phyloP scores from a whole-genome alignment of 2,329 filamentous ascomycete species.

The Claviceps arundinis region DNA sequence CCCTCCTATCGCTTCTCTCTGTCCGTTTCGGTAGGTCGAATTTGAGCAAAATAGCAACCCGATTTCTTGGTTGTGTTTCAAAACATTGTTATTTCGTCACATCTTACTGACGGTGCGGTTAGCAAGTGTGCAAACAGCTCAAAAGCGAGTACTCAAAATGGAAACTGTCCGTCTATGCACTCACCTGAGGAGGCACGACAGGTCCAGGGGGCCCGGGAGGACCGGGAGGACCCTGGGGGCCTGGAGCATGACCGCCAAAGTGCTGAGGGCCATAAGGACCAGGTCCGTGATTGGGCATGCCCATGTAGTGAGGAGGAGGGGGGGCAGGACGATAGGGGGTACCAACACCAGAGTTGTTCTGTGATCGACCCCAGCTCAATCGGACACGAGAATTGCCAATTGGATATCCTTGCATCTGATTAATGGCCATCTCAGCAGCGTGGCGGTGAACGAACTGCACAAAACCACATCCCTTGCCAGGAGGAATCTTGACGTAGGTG shows the following conservation, averaged over 20 bases:
- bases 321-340: conserved; percentile 95
- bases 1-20: background rate
- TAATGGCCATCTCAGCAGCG: conserved; percentile 99
- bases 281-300: conserved; percentile 30
- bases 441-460: conserved; percentile 99
- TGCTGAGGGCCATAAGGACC: conserved; percentile 28
- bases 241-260: conserved; percentile 22
- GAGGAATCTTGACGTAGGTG: conserved; percentile 98
- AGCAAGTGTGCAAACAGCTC: conserved; percentile 1
- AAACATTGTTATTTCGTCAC: background rate
- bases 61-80: background rate
- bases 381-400: conserved; percentile 98
- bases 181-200: conserved; percentile 27
- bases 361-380: conserved; percentile 91
- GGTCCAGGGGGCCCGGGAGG: conserved; percentile 24
- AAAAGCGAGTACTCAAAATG: background rate
- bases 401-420: conserved; percentile 99
- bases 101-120: background rate
- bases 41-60: background rate
- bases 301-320: conserved; percentile 42
- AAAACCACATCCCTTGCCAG: conserved; percentile 97
- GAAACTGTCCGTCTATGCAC: conserved; percentile 5
- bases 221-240: conserved; percentile 23
- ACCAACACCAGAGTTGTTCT: conserved; percentile 98
- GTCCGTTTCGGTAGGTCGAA: background rate